phyloP scores from a whole-genome alignment of 371 early-diverging fungal species.

The Mucor circinelloides region DNA sequence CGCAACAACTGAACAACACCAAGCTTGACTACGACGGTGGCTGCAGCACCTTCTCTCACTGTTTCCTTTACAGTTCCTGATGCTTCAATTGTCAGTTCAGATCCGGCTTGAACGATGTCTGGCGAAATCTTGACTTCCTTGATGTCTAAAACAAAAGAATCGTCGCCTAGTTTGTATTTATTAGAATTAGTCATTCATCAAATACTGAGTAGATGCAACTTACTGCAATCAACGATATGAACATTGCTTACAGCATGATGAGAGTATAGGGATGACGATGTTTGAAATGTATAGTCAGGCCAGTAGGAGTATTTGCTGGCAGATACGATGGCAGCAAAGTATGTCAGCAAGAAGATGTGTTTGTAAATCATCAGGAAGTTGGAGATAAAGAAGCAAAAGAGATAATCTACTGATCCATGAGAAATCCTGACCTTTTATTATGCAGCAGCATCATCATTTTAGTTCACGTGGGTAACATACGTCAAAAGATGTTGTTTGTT shows the following conservation, averaged over 20 bases:
- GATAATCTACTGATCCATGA: neutral
- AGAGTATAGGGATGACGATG: neutral
- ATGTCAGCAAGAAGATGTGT: neutral
- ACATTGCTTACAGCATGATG: conserved; percentile 8
- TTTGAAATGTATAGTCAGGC: conserved; percentile 1
- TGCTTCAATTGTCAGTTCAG: conserved; percentile 15
- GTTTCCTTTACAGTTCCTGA: conserved; percentile 3
- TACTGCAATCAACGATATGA: conserved; percentile 2
- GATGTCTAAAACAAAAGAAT: neutral
- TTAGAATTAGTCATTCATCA: neutral
- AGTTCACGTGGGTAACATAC: neutral
- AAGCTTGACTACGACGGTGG: conserved; percentile 19
- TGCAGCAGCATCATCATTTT: neutral
- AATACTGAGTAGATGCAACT: neutral
- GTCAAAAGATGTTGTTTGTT: conserved; percentile 1
- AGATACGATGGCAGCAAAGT: neutral
- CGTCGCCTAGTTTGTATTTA: neutral
- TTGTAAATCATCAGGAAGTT: neutral
- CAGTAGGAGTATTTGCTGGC: neutral
- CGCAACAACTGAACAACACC: conserved; percentile 14
- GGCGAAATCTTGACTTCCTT: conserved; percentile 8
- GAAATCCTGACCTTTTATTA: neutral
- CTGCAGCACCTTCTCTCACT: conserved; percentile 6
- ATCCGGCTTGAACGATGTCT: conserved; percentile 15
- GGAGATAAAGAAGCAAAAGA: neutral